phyloP scores from a whole-genome alignment of 768 basidiomycete genomes.

The Termitomyces titanicus region DNA sequence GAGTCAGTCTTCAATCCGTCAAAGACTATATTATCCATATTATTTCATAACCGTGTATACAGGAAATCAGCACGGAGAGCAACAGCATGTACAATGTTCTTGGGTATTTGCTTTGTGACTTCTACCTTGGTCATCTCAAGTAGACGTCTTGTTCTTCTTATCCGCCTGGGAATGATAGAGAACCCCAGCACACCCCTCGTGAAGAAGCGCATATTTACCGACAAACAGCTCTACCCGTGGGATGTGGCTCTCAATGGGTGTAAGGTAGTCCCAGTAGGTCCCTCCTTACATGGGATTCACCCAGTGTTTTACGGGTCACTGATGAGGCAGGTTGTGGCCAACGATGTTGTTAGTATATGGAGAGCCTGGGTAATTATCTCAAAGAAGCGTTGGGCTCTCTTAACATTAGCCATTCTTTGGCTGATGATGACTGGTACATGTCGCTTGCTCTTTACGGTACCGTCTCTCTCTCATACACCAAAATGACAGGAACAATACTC shows the following conservation, averaged over 20 bases:
- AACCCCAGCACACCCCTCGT: not conserved
- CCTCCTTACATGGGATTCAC: not conserved
- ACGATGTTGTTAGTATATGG: not conserved
- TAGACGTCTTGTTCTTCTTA: not conserved
- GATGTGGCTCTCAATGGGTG: not conserved
- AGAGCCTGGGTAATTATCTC: not conserved
- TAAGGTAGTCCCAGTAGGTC: not conserved
- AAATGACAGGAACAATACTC: not conserved
- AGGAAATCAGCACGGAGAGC: not conserved
- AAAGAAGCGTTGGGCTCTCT: not conserved
- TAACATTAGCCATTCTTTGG: not conserved
- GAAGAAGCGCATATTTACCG: not conserved
- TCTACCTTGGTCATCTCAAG: not conserved
- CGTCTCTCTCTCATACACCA: not conserved
- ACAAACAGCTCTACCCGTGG: not conserved
- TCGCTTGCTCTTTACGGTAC: not conserved
- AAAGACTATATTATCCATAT: not conserved
- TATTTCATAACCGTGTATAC: no score
- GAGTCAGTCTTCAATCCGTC: not conserved
- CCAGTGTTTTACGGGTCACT: not conserved
- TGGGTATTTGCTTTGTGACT: not conserved
- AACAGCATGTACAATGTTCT: not conserved
- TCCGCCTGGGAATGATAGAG: not conserved
- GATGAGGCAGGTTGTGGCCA: not conserved
- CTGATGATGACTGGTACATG: not conserved